Evolutionary conservation across 257 asterid species (phyloP), one percentile per base, ranked within the genome.

Genomic region (Eucommia ulmoides): DNA sequence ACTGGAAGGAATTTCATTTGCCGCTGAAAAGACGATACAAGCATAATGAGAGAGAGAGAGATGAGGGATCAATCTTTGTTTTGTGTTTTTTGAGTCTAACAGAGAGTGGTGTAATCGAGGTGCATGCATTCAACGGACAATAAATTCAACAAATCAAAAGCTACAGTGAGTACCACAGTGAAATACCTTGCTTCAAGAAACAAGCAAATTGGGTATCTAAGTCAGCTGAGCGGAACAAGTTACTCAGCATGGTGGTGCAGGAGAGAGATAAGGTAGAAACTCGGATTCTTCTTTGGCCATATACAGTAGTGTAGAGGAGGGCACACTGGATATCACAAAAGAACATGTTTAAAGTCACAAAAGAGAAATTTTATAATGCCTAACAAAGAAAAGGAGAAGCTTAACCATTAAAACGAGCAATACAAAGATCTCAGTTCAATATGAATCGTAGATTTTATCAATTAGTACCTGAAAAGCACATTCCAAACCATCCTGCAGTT

Each of bases 211-310:
- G 99, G 52, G 97, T 81, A 69, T 91, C 99, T 20, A 91, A 67
- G 68, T 91, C 99, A 22, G 99, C 99, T 25, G 93, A 72, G 52
- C 99, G 96, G 75, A 86, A 91, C 49, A 91, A 73, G 64, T 86
- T 81, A 67, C 96, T 91, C 70, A 91, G 74, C 87, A 79, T 74
- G 65, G 62, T 83, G 25, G 96, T 86, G 88, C 95, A 81, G 35
- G 95, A 93, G 38, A 91, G 80, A 58, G 99, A 80, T 70, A 91
- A 67, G 24, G 96, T 91, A 38, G 99, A 91, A 51, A 91, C 84
- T 48, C 99, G 89, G 67, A 91, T 91, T 77, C 95, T 77, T 75
- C 99, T 77, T 76, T 91, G 95, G 58, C 99, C 99, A 63, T 73
- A 75, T 18, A 83, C 81, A 24, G 96, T 81, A 56, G 99, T 91